These are phyloP conservation scores for Trichoderma virens DNA, from an alignment of 495 filamentous ascomycete genomes.

Conservation along the genomic window DNA sequence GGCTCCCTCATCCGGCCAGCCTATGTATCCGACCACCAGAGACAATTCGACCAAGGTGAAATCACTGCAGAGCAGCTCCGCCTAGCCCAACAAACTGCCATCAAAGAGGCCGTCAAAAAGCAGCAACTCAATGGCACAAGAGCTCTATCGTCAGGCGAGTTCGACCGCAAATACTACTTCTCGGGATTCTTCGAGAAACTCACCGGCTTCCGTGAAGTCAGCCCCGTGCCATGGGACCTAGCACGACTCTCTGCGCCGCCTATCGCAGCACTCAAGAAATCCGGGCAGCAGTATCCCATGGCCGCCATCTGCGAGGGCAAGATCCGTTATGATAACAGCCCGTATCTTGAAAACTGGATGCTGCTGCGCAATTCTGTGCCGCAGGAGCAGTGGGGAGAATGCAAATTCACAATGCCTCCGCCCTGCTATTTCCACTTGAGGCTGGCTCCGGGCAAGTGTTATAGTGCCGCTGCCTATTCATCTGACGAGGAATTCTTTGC, in stretches of 20 bases:
- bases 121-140: constrained; percentile 62
- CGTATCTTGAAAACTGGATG: constrained; percentile 62
- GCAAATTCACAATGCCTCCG: constrained; percentile 67
- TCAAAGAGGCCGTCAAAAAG: constrained; percentile 56
- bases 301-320: constrained; percentile 66
- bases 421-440: constrained; percentile 68
- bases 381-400: constrained; percentile 49
- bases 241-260: constrained; percentile 74
- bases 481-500: constrained; percentile 65
- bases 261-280: constrained; percentile 60
- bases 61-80: constrained; percentile 33
- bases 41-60: constrained; percentile 13
- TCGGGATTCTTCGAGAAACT: constrained; percentile 72
- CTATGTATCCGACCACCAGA: constrained; percentile 47
- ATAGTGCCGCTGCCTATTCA: constrained; percentile 55
- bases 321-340: constrained; percentile 57
- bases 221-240: constrained; percentile 45
- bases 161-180: constrained; percentile 66
- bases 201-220: constrained; percentile 56
- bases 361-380: constrained; percentile 56
- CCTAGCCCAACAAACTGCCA: constrained; percentile 55
- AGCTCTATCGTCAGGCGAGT: constrained; percentile 42
- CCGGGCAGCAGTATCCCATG: constrained; percentile 56
- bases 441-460: constrained; percentile 62
- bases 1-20: constrained; percentile 72